phyloP scores from a whole-genome alignment of 345 rosid genomes.

The Zanthoxylum bungeanum region DNA sequence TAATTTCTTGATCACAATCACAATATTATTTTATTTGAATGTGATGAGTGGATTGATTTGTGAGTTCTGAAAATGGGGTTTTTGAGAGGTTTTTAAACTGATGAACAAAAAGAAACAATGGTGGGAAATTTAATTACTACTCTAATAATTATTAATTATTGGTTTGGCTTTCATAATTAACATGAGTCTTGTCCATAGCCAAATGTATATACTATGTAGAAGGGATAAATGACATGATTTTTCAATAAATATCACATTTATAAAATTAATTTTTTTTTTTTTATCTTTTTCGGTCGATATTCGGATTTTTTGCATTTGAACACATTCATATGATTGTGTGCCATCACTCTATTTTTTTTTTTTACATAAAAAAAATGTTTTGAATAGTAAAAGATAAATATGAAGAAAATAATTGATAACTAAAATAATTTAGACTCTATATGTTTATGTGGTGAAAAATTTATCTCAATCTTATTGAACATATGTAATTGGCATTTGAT shows the following conservation, averaged over 20 bases:
- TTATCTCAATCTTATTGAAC: not conserved
- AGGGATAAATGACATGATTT: not conserved
- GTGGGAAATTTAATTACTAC: not conserved
- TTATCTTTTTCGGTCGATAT: too few relatives aligned
- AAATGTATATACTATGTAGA: not conserved
- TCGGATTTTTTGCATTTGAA: too few relatives aligned
- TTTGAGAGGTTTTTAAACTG: not conserved
- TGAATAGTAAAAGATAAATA: not conserved
- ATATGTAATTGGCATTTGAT: not conserved
- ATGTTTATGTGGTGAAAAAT: not conserved
- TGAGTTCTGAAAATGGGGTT: not conserved
- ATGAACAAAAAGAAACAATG: not conserved
- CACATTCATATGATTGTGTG: too few relatives aligned
- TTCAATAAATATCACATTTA: not conserved
- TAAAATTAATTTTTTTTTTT: too few relatives aligned
- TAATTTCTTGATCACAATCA: conserved; percentile 38
- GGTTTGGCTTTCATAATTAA: not conserved
- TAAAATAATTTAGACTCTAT: not conserved
- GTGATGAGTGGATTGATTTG: not conserved
- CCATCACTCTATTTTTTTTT: not conserved
- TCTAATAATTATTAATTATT: too few relatives aligned
- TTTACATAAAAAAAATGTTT: not conserved
- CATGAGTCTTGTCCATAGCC: too few relatives aligned
- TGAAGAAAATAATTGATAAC: too few relatives aligned
- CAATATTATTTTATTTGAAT: not conserved